Base-by-base conservation (phyloP, 148 eudicot genomes). In the Pouteria glomerata region DNA sequence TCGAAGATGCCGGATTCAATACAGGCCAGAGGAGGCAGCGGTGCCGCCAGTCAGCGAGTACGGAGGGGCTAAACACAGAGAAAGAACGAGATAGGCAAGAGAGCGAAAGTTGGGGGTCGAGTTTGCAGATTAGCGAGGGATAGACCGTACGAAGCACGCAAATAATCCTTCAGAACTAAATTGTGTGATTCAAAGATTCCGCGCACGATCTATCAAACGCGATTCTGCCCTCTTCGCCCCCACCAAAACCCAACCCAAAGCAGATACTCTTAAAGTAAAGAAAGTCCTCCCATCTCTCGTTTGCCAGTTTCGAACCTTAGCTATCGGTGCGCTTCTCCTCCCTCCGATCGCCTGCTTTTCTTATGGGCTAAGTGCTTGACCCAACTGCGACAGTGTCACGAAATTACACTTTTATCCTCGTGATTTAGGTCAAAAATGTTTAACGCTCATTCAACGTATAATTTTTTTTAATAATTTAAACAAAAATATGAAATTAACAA, bases 81-180 rank as follows among this genome's bases (percentile, higher is more conserved):
- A 39, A 39, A 39, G 44, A 0, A 39, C 5, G 53, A 2, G 18
- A 6, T 15, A 48, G n/a, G n/a, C n/a, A n/a, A n/a, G n/a, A n/a
- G n/a, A 21, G 51, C 15, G 14, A 16, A 50, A 39, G n/a, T n/a
- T n/a, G 61, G 63, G 70, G 73, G 58, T 56, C 59, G 76, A 78
- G 80, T 73, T 31, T 62, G 87, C 87, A 84, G 84, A 84, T 78
- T 73, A 70, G 87, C 87, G 85, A 75, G 68, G 78, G 89, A 92
- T 92, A 92, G 91, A 88, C 97, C 97, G 98, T 83, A 92, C 85
- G 87, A 88, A 88, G 83, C 96, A 92, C 95, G 89, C 97, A 83
- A 85, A 76, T 63, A 69, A 33, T 57, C 8, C 57, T 23, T 57
- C 34, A n/a, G 33, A 76, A 70, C 74, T 74, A 77, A 85, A 74